Percentiles rank a stretch among this genome's conserved stretches.
Conservation (phyloP, 2,329 filamentous ascomycete genomes). For the Ceratocystis variospora region DNA sequence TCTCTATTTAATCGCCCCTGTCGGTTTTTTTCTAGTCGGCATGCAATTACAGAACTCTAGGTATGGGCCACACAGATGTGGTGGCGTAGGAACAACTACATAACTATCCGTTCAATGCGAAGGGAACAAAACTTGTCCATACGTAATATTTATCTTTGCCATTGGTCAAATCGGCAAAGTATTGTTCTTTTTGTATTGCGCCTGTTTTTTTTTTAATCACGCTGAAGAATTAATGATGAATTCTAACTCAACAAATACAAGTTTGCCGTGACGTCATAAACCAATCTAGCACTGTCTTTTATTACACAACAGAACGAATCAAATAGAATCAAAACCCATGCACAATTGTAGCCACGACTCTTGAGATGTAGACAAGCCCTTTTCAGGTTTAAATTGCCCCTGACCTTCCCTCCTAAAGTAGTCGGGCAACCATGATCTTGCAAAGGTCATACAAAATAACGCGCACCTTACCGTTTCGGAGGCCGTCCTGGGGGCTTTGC, state of each 20-base stretch:
- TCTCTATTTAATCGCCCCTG: neutral
- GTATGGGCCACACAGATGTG: no score
- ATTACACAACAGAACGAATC: neutral
- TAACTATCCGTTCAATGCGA: neutral
- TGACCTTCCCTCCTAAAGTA: neutral
- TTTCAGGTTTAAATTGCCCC: neutral
- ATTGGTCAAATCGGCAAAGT: no score
- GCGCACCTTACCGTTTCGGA: conserved; percentile 19
- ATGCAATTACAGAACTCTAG: neutral
- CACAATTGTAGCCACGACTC: neutral
- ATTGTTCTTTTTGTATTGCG: neutral
- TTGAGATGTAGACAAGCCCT: neutral
- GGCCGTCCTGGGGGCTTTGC: conserved; percentile 19
- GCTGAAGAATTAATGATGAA: neutral
- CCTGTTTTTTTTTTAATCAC: neutral
- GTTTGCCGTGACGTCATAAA: neutral
- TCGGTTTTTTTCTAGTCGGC: neutral
- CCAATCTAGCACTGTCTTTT: neutral
- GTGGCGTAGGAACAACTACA: neutral
- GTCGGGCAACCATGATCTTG: neutral
- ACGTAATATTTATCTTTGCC: no score
- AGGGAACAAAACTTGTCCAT: neutral
- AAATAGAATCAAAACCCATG: neutral
- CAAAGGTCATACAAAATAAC: no score
- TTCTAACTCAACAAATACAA: neutral